Evolutionary conservation across 2,329 filamentous ascomycete species (phyloP).

Genomic region (Davidsoniella virescens): DNA sequence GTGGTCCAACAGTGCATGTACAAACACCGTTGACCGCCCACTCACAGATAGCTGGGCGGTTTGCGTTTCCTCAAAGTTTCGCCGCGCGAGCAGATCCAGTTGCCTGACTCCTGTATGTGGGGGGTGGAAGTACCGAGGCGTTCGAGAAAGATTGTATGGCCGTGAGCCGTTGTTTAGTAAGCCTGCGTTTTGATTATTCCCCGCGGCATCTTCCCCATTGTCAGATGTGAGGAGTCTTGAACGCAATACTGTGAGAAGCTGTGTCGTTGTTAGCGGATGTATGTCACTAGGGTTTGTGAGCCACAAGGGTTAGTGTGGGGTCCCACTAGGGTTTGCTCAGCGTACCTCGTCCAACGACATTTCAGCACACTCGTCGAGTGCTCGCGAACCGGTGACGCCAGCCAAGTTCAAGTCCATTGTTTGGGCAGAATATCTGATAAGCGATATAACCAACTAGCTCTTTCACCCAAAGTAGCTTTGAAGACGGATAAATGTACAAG

Average conservation of each 20-base stretch:
- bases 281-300: conserved; percentile 18
- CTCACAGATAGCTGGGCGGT: conserved; percentile 31
- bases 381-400: conserved; percentile 28
- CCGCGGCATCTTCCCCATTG: conserved; percentile 1
- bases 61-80: conserved; percentile 33
- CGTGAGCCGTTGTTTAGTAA: too few relatives aligned
- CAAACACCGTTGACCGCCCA: conserved; percentile 36
- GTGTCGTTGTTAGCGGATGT: conserved; percentile 5
- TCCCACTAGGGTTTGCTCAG: conserved; percentile 13
- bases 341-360: conserved; percentile 43
- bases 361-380: conserved; percentile 41
- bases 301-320: conserved; percentile 12
- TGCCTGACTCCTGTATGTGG: conserved; percentile 26
- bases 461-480: background rate
- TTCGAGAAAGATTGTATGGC: too few relatives aligned
- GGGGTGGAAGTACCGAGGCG: conserved; percentile 12
- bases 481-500: too few relatives aligned
- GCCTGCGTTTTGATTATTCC: too few relatives aligned
- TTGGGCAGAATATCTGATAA: background rate
- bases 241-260: conserved; percentile 14
- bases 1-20: conserved; percentile 38
- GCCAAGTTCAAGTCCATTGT: conserved; percentile 20
- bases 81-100: conserved; percentile 30
- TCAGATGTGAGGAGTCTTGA: conserved; percentile 10
- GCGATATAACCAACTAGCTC: background rate